These are phyloP conservation scores for Artemisia tridentata DNA, from an alignment of 129 eudicot species.

Conservation along the genomic window DNA sequence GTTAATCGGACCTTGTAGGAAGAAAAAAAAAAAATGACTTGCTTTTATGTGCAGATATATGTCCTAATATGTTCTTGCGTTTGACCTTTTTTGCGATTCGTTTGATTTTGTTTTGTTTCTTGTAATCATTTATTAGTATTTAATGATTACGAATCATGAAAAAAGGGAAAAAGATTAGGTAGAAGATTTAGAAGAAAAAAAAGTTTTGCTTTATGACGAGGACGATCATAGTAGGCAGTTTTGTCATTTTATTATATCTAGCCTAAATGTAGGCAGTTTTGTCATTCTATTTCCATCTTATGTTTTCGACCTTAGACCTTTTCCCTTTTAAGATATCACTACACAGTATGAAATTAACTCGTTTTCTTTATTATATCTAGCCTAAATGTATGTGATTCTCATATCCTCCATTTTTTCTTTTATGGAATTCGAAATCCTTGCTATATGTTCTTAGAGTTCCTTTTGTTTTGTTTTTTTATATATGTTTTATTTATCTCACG, in stretches of 20 bases:
- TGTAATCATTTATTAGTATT: too few relatives aligned
- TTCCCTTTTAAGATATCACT: not conserved
- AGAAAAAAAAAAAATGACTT: too few relatives aligned
- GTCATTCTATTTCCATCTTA: not conserved
- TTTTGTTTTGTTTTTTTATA: not conserved
- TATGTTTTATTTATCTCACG: not conserved
- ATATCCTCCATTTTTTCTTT: not conserved
- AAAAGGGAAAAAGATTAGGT: too few relatives aligned
- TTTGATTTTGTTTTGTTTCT: too few relatives aligned
- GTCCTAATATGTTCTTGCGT: too few relatives aligned
- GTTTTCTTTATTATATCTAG: constrained; percentile 15
- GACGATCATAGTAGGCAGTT: not conserved
- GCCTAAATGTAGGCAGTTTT: not conserved
- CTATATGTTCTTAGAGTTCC: not conserved
- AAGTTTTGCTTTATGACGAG: too few relatives aligned
- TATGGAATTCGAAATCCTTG: constrained; percentile 9
- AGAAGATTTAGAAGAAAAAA: too few relatives aligned
- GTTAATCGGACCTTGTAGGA: too few relatives aligned
- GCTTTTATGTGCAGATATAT: too few relatives aligned
- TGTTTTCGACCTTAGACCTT: too few relatives aligned
- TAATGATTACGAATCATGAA: too few relatives aligned
- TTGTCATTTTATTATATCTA: not conserved
- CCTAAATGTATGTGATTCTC: not conserved
- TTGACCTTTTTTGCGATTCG: too few relatives aligned
- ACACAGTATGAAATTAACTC: constrained; percentile 19